Conservation (phyloP, 495 filamentous ascomycete species). For the Trichoderma erinaceum region DNA sequence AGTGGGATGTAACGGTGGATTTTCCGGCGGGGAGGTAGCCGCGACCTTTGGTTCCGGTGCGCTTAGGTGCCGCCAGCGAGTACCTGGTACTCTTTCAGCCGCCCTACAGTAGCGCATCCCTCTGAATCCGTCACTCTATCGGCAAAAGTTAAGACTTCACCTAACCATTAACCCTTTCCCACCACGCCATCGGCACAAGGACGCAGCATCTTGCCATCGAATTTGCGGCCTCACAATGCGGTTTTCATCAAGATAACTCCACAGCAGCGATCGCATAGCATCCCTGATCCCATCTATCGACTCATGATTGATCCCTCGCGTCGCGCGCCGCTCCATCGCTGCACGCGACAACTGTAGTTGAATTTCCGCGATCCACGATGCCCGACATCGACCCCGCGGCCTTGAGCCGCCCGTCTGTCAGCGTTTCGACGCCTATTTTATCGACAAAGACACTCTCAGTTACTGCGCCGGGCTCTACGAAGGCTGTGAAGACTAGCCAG, state of each 20-base stretch:
- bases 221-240: slow-evolving; percentile 28
- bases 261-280: slow-evolving; percentile 35
- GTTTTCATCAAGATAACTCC: slow-evolving; percentile 33
- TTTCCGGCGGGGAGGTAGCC: slow-evolving; percentile 21
- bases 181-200: neutral
- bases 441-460: slow-evolving; percentile 55
- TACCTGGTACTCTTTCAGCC: neutral
- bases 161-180: slow-evolving; percentile 3
- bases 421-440: slow-evolving; percentile 56
- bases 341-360: slow-evolving; percentile 33
- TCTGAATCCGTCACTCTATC: slow-evolving; percentile 6
- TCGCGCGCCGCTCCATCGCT: slow-evolving; percentile 35
- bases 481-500: slow-evolving; percentile 60
- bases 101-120: neutral
- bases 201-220: slow-evolving; percentile 22
- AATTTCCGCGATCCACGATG: slow-evolving; percentile 42
- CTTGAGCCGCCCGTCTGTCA: slow-evolving; percentile 59
- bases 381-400: slow-evolving; percentile 81
- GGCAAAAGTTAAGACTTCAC: slow-evolving; percentile 15
- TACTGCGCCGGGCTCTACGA: slow-evolving; percentile 51
- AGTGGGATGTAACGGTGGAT: slow-evolving; percentile 20
- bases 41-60: neutral
- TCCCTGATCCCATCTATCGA: slow-evolving; percentile 26
- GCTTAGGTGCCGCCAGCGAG: neutral
- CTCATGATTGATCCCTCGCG: slow-evolving; percentile 35